These are phyloP conservation scores for Iris pallida DNA, from an alignment of 116 monocot species.

Conservation along the genomic window DNA sequence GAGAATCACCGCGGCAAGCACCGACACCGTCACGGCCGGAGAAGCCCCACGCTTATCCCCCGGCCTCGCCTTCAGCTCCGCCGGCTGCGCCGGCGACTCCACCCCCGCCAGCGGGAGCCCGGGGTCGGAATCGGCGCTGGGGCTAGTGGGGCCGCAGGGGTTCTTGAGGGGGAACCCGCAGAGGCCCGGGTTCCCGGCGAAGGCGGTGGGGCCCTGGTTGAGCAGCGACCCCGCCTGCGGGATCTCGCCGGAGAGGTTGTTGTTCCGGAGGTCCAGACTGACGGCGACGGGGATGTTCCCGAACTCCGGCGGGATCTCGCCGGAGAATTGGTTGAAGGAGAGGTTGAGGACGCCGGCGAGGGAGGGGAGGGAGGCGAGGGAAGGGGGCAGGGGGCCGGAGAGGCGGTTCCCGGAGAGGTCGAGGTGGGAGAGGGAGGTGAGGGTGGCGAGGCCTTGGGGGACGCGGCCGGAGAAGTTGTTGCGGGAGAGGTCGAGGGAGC, in stretches of 20 bases:
- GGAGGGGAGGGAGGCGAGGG: slow-evolving; percentile 43
- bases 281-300: slow-evolving; percentile 73
- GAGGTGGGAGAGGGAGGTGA: slow-evolving; percentile 47
- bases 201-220: slow-evolving; percentile 97
- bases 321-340: slow-evolving; percentile 59
- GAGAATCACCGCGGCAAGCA: slow-evolving; percentile 49
- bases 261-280: slow-evolving; percentile 63
- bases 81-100: not conserved
- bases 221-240: slow-evolving; percentile 73
- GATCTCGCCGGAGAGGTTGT: slow-evolving; percentile 80
- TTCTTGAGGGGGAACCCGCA: slow-evolving; percentile 82
- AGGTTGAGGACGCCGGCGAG: slow-evolving; percentile 80
- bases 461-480: slow-evolving; percentile 73
- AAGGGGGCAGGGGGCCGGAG: slow-evolving; percentile 59
- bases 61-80: slow-evolving; percentile 1
- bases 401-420: slow-evolving; percentile 72
- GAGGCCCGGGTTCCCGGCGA: slow-evolving; percentile 59
- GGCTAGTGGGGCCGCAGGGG: slow-evolving; percentile 29
- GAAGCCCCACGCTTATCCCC: not conserved
- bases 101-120: not conserved
- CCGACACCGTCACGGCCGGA: slow-evolving; percentile 30
- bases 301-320: slow-evolving; percentile 52
- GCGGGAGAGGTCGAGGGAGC: slow-evolving; percentile 60
- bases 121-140: slow-evolving; percentile 14
- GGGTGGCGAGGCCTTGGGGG: slow-evolving; percentile 46